Evolutionary conservation across 192 early-diverging fungal genomes (phyloP).

Genomic region (Coemansia javaensis): DNA sequence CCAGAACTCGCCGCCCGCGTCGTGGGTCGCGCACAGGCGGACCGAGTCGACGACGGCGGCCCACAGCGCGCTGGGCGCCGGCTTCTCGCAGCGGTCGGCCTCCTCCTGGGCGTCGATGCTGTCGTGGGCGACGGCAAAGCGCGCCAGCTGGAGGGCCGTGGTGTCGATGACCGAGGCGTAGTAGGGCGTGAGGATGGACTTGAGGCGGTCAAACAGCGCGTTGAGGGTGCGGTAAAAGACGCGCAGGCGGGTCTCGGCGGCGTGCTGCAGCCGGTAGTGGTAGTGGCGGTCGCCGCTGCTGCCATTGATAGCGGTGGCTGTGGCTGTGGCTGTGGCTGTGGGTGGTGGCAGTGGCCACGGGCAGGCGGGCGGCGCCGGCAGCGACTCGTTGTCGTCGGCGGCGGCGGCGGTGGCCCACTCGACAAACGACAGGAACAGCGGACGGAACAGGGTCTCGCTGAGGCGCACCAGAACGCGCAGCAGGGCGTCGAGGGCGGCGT

Average conservation of each 20-base stretch:
- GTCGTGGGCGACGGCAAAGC: constrained; percentile 35
- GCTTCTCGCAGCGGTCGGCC: constrained; percentile 24
- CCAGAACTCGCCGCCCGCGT: constrained; percentile 61
- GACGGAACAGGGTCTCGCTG: constrained; percentile 93
- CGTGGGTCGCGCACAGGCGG: constrained; percentile 62
- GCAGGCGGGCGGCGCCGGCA: constrained; percentile 4
- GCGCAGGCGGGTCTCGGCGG: constrained; percentile 24
- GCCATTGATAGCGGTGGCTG: too few relatives aligned
- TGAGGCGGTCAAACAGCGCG: constrained; percentile 33
- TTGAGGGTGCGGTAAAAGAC: constrained; percentile 43
- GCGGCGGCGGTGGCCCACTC: constrained; percentile 41
- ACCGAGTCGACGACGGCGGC: constrained; percentile 64
- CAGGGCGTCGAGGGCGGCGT: constrained; percentile 67
- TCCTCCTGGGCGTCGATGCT: constrained; percentile 45
- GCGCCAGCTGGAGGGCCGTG: constrained; percentile 54
- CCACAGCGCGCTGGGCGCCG: constrained; percentile 64
- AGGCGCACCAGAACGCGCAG: constrained; percentile 81
- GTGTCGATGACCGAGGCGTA: constrained; percentile 69
- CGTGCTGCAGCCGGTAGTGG: constrained; percentile 27
- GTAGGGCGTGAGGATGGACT: constrained; percentile 75
- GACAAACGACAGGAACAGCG: constrained; percentile 81
- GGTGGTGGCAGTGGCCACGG: too few relatives aligned
- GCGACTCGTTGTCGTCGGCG: too few relatives aligned
- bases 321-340: too few relatives aligned
- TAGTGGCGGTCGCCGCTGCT: too few relatives aligned